Evolutionary conservation across 2,329 filamentous ascomycete species (phyloP).

Genomic region (Corinectria fuckeliana): DNA sequence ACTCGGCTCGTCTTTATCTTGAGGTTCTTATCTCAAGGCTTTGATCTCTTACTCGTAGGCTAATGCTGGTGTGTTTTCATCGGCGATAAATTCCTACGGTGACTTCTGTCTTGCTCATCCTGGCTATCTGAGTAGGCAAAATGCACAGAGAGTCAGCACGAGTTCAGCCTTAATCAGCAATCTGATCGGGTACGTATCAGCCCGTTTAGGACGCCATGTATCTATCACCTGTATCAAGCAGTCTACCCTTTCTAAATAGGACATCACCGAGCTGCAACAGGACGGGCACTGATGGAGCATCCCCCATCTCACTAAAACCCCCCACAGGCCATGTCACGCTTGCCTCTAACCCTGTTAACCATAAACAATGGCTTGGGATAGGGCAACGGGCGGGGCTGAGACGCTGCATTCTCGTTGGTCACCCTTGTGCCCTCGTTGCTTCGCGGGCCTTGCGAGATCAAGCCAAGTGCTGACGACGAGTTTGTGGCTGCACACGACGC

Average conservation of each 20-base stretch:
- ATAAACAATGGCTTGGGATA: not conserved
- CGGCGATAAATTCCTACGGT: no score
- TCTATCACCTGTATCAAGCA: no score
- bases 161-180: not conserved
- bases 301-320: not conserved
- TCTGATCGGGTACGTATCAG: not conserved
- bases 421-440: not conserved
- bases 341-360: not conserved
- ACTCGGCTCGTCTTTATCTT: no score
- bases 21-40: no score
- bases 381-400: not conserved
- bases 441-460: not conserved
- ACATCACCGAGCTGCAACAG: not conserved
- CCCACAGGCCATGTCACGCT: not conserved
- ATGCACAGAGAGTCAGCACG: not conserved
- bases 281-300: not conserved
- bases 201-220: not conserved
- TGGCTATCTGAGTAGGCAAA: no score
- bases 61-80: no score
- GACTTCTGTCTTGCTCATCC: no score
- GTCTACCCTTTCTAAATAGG: not conserved
- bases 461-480: conserved; percentile 4
- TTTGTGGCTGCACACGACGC: conserved; percentile 1
- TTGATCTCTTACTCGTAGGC: no score
- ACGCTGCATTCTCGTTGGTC: not conserved